phyloP scores from a whole-genome alignment of 306 rosid species.

The Urtica urens region DNA sequence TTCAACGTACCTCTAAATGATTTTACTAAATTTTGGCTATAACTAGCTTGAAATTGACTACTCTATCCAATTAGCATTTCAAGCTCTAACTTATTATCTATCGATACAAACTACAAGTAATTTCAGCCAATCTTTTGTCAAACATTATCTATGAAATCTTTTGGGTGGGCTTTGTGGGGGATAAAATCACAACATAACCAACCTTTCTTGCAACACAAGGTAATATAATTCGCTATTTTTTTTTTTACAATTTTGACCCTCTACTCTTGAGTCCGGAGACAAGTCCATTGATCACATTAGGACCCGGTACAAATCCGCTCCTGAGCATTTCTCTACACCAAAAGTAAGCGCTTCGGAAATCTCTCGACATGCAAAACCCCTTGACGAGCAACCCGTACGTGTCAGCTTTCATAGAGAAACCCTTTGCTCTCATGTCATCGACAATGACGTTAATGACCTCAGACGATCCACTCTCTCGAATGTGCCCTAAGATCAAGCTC shows the following conservation, averaged over 20 bases:
- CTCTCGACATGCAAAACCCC: conserved; percentile 53
- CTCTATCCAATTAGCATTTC: too few relatives aligned
- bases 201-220: not conserved
- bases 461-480: conserved; percentile 36
- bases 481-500: conserved; percentile 58
- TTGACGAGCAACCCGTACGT: conserved; percentile 60
- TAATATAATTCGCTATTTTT: not conserved
- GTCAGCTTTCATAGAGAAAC: conserved; percentile 52
- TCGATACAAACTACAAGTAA: too few relatives aligned
- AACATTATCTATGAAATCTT: too few relatives aligned
- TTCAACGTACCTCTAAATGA: too few relatives aligned
- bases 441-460: conserved; percentile 43
- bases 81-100: too few relatives aligned
- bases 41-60: too few relatives aligned
- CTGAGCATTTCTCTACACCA: conserved; percentile 69
- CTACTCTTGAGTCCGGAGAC: conserved; percentile 45
- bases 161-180: too few relatives aligned
- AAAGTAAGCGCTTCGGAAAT: conserved; percentile 50
- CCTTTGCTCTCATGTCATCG: conserved; percentile 61
- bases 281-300: conserved; percentile 31
- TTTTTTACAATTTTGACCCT: too few relatives aligned
- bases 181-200: too few relatives aligned
- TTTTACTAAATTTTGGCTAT: too few relatives aligned
- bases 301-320: conserved; percentile 28
- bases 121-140: too few relatives aligned